These are phyloP conservation scores for Pseudocercospora pini-densiflorae DNA, from an alignment of 2,329 filamentous ascomycete genomes.

Conservation along the genomic window DNA sequence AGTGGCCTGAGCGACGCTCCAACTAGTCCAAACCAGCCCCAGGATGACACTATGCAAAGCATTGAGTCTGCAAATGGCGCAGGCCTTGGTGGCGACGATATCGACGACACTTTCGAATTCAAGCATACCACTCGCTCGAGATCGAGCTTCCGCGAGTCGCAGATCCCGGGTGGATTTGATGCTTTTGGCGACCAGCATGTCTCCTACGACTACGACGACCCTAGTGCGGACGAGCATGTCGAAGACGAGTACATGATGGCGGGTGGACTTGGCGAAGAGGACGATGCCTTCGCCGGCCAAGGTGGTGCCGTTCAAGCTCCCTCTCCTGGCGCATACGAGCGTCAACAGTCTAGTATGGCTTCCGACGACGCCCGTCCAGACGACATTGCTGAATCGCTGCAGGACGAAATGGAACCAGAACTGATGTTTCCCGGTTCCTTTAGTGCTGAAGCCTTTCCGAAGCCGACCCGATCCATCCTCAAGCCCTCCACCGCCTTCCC, in stretches of 20 bases:
- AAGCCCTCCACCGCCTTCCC: constrained; percentile 48
- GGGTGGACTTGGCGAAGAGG: constrained; percentile 28
- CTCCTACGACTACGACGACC: constrained; percentile 59
- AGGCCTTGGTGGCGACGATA: constrained; percentile 18
- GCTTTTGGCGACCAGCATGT: constrained; percentile 40
- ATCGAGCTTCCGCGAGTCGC: constrained; percentile 26
- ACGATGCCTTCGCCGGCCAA: constrained; percentile 32
- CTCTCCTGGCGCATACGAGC: constrained; percentile 34
- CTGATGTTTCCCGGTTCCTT: constrained; percentile 80
- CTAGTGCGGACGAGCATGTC: constrained; percentile 39
- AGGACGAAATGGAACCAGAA: constrained; percentile 54
- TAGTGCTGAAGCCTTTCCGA: constrained; percentile 68
- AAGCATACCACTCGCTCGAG: constrained; percentile 53
- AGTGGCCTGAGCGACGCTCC: constrained; percentile 43
- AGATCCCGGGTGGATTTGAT: constrained; percentile 81
- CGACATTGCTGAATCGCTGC: constrained; percentile 63
- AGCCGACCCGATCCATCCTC: constrained; percentile 57
- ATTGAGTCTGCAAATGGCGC: constrained; percentile 29
- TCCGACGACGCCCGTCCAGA: constrained; percentile 42
- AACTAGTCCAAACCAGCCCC: constrained; percentile 28
- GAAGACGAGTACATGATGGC: constrained; percentile 48
- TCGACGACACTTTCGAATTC: constrained; percentile 61
- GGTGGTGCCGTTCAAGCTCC: constrained; percentile 39
- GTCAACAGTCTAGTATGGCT: constrained; percentile 37
- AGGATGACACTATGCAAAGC: constrained; percentile 36